Percentiles rank a stretch among this genome's conserved stretches.
These are phyloP conservation scores for Arachis monticola DNA, from an alignment of 331 rosid species.

Conservation along the genomic window DNA sequence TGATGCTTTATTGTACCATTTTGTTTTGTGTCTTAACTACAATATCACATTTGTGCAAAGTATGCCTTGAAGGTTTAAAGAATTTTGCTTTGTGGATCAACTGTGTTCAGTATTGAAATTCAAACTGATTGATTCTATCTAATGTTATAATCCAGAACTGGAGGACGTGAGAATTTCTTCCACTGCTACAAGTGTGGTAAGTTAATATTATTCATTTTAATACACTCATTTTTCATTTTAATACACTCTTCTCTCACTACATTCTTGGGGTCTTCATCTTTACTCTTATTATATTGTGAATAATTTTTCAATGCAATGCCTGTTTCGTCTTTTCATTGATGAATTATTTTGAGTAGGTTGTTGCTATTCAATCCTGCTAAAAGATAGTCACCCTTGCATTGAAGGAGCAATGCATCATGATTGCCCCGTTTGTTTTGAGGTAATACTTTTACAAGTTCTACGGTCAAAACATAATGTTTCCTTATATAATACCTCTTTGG, in stretches of 20 bases:
- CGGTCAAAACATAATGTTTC: conserved; percentile 5
- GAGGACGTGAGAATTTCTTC: conserved; percentile 71
- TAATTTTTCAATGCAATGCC: conserved; percentile 8
- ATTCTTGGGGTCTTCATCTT: neutral
- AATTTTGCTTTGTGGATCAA: neutral
- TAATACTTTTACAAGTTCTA: conserved; percentile 20
- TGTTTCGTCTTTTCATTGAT: neutral
- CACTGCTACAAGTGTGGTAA: conserved; percentile 88
- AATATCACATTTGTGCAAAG: neutral
- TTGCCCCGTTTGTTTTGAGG: conserved; percentile 94
- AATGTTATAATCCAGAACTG: conserved; percentile 56
- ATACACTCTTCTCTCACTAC: neutral
- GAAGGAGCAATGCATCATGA: conserved; percentile 97
- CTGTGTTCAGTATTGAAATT: conserved; percentile 17
- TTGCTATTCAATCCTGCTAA: conserved; percentile 62
- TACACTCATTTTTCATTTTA: neutral
- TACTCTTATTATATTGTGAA: neutral
- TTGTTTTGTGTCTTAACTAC: neutral
- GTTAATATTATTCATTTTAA: conserved; percentile 23
- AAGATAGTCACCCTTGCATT: conserved; percentile 79
- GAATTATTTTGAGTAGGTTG: conserved; percentile 57
- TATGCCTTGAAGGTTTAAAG: conserved; percentile 9
- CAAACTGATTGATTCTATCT: conserved; percentile 18
- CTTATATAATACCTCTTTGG: neutral
- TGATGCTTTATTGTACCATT: neutral